Percentiles rank a stretch among this genome's conserved stretches.
Conservation (phyloP, 345 rosid genomes). For the Excoecaria cochinchinensis region DNA sequence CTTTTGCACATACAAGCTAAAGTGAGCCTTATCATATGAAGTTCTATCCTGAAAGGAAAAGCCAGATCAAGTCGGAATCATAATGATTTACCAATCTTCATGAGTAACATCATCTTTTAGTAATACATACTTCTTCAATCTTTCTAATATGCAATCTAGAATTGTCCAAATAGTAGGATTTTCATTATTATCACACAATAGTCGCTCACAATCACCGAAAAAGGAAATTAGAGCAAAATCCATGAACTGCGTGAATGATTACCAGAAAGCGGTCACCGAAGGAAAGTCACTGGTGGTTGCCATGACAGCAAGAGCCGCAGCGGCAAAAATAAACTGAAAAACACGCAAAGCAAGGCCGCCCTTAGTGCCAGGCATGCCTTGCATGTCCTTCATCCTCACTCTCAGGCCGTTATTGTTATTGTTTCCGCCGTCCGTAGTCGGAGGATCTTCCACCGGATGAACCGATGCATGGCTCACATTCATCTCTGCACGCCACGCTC, state of each 20-base stretch:
- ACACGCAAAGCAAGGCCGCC: conserved; percentile 62
- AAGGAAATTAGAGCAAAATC: background rate
- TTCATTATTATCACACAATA: background rate
- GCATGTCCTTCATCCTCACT: conserved; percentile 66
- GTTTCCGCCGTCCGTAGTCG: conserved; percentile 44
- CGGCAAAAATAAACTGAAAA: conserved; percentile 64
- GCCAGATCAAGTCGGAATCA: background rate
- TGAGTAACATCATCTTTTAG: background rate
- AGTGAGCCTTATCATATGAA: background rate
- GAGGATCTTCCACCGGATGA: conserved; percentile 74
- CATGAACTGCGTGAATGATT: conserved; percentile 7
- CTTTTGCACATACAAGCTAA: background rate
- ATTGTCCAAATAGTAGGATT: background rate
- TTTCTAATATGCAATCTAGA: background rate
- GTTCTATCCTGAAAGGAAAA: background rate
- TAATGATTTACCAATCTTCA: background rate
- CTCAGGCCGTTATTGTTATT: conserved; percentile 40
- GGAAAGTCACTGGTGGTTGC: conserved; percentile 72
- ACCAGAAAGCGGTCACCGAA: conserved; percentile 71
- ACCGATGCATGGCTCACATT: conserved; percentile 79
- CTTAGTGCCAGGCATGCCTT: conserved; percentile 69
- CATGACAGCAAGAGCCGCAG: conserved; percentile 58
- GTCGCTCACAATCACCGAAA: background rate
- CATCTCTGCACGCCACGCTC: conserved; percentile 48
- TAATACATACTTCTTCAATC: background rate